Evolutionary conservation across 371 early-diverging fungal species (phyloP), one percentile per base, ranked within the genome.

Genomic region (Apophysomyces sp.): DNA sequence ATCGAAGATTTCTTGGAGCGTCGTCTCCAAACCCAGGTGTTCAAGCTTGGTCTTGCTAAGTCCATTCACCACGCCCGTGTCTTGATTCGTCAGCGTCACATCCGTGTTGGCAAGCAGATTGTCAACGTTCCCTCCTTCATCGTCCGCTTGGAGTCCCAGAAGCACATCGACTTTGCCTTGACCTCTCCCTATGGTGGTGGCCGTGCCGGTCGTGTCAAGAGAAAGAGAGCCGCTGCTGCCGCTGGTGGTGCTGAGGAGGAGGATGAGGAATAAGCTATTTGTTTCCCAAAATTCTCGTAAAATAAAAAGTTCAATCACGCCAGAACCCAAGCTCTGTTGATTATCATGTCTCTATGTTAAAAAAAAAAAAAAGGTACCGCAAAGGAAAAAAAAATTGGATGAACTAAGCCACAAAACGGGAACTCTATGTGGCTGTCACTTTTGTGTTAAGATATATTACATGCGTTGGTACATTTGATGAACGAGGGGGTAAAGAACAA

Each of bases 51-150:
- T 66, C 86, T 99, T 63, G 99, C 99, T 83, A 98, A 94, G 89
- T 96, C 96, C 65, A 95, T 99, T 73, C 99, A 99, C 89, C 98
- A 99, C 82, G 99, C 99, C 61, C 95, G 99, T 88, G 97, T 97
- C 74, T 83, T 99, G 74, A 99, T 99, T 85, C 92, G 94, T 71
- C 97, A 96, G 81, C 91, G 94, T 68, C 99, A 99, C 91, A 99
- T 99, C 81, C 94, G 93, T 71, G 99, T 98, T 76, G 99, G 99
- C 78, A 97, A 96, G 91, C 98, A 97, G 88, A 91, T 98, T 61
- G 98, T 98, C 79, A 90, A 96, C 82, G 92, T 98, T 61, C 97
- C 98, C 58, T 90, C 90, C 61, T 98, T 96, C 87, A 86, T 97
- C 63, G 97, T 98, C 73, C 94, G 96, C 80, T 81, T 91, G 55